These are phyloP conservation scores for Tylopilus intermedius DNA, from an alignment of 768 basidiomycete species.

Conservation along the genomic window DNA sequence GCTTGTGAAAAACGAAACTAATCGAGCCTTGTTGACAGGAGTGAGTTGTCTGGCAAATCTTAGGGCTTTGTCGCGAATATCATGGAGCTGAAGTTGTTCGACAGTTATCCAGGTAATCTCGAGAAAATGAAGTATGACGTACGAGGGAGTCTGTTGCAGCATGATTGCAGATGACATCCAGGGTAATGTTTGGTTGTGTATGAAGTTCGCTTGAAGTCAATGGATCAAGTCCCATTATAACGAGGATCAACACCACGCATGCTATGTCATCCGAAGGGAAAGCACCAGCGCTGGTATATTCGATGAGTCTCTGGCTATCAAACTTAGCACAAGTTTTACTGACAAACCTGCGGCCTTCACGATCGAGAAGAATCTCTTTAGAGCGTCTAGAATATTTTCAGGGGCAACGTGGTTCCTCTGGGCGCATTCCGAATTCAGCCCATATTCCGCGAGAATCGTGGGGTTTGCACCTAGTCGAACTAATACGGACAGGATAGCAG, in stretches of 20 bases:
- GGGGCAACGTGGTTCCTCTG: constrained; percentile 13
- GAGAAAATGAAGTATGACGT: constrained; percentile 3
- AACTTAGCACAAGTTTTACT: constrained; percentile 17
- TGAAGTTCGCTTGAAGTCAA: constrained; percentile 41
- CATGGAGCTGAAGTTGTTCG: constrained; percentile 38
- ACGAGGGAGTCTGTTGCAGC: constrained; percentile 33
- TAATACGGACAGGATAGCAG: constrained; percentile 35
- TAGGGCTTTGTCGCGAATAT: constrained; percentile 43
- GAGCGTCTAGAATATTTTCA: constrained; percentile 26
- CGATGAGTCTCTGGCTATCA: constrained; percentile 1
- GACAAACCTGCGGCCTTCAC: constrained; percentile 45
- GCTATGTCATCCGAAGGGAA: constrained; percentile 40
- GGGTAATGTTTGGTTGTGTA: constrained; percentile 41
- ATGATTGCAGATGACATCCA: constrained; percentile 43
- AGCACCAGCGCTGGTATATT: constrained; percentile 28
- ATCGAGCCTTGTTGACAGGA: constrained; percentile 45
- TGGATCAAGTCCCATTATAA: constrained; percentile 55
- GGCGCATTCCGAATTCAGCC: constrained; percentile 22
- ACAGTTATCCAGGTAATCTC: neutral
- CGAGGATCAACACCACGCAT: constrained; percentile 44
- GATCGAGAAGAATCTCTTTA: constrained; percentile 41
- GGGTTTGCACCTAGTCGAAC: constrained; percentile 43
- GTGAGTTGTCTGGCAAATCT: constrained; percentile 36
- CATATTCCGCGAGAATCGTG: constrained; percentile 31
- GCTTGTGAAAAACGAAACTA: constrained; percentile 48